These are phyloP conservation scores for Blastocladiella britannica DNA, from an alignment of 192 early-diverging fungal species.

Conservation along the genomic window DNA sequence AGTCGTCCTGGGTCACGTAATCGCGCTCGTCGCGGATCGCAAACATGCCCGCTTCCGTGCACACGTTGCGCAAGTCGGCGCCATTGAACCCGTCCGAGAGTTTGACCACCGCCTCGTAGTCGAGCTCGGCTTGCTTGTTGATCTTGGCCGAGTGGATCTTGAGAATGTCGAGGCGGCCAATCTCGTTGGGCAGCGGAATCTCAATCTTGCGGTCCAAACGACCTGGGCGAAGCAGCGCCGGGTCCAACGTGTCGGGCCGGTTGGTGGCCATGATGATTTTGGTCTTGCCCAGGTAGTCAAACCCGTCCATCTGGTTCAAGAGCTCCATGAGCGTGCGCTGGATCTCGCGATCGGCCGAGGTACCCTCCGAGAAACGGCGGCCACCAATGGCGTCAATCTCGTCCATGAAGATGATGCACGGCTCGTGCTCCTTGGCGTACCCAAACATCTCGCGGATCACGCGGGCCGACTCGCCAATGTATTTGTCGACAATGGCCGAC, in stretches of 20 bases:
- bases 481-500: conserved; percentile 98
- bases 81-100: conserved; percentile 96
- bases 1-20: conserved; percentile 94
- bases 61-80: conserved; percentile 95
- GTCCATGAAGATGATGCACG: conserved; percentile 99
- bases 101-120: conserved; percentile 96
- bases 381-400: conserved; percentile 99
- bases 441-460: conserved; percentile 99
- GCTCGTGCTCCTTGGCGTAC: conserved; percentile 96
- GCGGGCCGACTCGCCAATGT: conserved; percentile 96
- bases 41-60: conserved; percentile 99
- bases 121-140: conserved; percentile 92
- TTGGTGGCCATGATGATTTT: conserved; percentile 99
- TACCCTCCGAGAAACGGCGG: conserved; percentile 93
- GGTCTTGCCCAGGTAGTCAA: conserved; percentile 90
- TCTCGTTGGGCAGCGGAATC: conserved; percentile 96
- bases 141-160: conserved; percentile 89
- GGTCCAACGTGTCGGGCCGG: conserved; percentile 94
- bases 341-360: conserved; percentile 98
- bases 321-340: conserved; percentile 98
- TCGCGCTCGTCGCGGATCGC: conserved; percentile 97
- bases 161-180: conserved; percentile 85
- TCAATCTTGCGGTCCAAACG: conserved; percentile 97
- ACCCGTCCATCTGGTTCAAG: conserved; percentile 99
- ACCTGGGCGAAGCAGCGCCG: conserved; percentile 88